phyloP scores from a whole-genome alignment of 2,329 filamentous ascomycete genomes.

The Penicillium sp. region DNA sequence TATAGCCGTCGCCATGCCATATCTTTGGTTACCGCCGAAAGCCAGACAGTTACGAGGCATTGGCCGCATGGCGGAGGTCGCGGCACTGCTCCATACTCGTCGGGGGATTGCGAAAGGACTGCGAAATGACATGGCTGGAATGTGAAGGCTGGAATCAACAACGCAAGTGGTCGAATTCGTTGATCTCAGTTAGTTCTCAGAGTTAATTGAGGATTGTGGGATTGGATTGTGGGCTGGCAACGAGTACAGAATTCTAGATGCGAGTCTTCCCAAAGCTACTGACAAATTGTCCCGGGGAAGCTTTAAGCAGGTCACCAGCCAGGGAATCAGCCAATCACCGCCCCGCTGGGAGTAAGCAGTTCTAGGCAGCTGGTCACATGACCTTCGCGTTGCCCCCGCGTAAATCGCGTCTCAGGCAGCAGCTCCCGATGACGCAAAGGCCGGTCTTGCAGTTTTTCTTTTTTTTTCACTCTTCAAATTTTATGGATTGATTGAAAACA shows the following conservation, averaged over 20 bases:
- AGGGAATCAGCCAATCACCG: constrained; percentile 35
- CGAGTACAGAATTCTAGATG: not conserved
- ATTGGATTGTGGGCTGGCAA: not conserved
- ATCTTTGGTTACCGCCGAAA: constrained; percentile 31
- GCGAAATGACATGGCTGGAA: constrained; percentile 46
- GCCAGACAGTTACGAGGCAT: constrained; percentile 27
- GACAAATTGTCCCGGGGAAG: constrained; percentile 10
- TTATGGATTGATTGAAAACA: constrained; percentile 8
- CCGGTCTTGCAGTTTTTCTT: not conserved
- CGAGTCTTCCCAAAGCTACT: not conserved
- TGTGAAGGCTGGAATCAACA: not conserved
- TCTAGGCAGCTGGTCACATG: constrained; percentile 35
- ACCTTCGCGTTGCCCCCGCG: constrained; percentile 39
- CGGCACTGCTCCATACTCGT: constrained; percentile 32
- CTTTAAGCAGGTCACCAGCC: constrained; percentile 2
- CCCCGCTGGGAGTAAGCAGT: constrained; percentile 33
- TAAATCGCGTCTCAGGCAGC: constrained; percentile 37
- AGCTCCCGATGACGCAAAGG: constrained; percentile 18
- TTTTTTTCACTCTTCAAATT: not conserved
- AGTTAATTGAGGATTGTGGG: not conserved
- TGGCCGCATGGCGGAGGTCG: constrained; percentile 26
- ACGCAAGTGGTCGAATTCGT: not conserved
- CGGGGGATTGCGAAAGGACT: constrained; percentile 38
- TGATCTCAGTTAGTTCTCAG: not conserved
- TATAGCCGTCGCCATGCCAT: constrained; percentile 61